Conservation (phyloP, 75 land plant species). For the Cunninghamia lanceolata region DNA sequence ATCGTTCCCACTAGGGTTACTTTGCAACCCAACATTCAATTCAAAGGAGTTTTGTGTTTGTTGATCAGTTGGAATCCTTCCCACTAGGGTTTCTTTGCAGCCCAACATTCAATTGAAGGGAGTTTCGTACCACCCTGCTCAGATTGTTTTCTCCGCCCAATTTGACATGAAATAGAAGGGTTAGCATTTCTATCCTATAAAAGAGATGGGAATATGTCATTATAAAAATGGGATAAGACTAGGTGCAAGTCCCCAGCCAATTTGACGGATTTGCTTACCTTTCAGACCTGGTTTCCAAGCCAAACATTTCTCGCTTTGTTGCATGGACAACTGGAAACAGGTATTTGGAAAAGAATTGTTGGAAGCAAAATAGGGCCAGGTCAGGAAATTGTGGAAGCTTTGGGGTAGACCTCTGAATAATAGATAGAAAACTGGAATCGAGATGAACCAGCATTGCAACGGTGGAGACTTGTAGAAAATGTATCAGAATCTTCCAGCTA, state of each 20-base stretch:
- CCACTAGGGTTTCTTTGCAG: background rate
- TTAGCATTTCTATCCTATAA: no score
- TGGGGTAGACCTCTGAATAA: background rate
- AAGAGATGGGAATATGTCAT: no score
- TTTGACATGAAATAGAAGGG: no score
- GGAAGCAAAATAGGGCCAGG: background rate
- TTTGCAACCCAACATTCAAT: background rate
- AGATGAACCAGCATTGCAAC: background rate
- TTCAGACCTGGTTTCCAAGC: no score
- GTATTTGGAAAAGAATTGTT: no score
- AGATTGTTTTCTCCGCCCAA: background rate
- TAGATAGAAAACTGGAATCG: background rate
- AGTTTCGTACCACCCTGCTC: background rate
- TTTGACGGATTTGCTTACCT: no score
- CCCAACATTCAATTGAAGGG: background rate
- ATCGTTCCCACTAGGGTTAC: background rate
- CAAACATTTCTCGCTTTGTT: no score
- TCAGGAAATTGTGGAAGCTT: background rate
- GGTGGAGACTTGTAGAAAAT: background rate
- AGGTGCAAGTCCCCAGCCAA: no score
- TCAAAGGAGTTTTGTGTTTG: background rate
- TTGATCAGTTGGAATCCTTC: no score
- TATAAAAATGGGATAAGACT: no score
- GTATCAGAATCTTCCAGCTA: background rate
- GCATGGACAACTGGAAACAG: no score